Base-by-base conservation (phyloP, 176 grass and related monocot species). In the Lolium multiflorum region DNA sequence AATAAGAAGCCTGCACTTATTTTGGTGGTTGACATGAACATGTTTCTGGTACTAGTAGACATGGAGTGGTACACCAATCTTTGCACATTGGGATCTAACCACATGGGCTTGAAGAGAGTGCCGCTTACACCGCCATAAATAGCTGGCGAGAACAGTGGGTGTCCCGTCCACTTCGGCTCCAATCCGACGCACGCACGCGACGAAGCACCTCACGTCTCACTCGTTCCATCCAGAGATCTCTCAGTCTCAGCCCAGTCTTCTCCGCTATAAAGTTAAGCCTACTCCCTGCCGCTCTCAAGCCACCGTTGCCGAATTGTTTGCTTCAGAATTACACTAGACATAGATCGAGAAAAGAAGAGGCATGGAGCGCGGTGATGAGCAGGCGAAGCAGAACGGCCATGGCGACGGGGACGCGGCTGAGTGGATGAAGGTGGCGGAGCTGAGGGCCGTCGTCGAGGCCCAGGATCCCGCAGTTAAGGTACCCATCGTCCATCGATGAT, bases 401-500 rank as follows among this genome's bases (percentile, higher is more conserved):
- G 70, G 20, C 0, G 25, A 72, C 6, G 88, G 76, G 21, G 81
- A 80, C n/a, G 84, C 62, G 20, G 81, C 46, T 58, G 94, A 94
- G 81, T 84, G 83, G 84, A 89, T 91, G 87, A 92, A 86, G 88
- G 83, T 97, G 51, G 81, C 81, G 7, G 83, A 91, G 69, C 87
- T 97, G 77, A 92, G 92, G 86, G 80, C 77, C 80, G 77, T 89
- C 22, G 87, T 89, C 6, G 88, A 94, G 61, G 90, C 85, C 5
- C 90, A 91, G 85, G 95, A 97, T 71, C 86, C 88, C 10, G 78
- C 83, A 18, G 84, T 86, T 74, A 94, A 94, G 95, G 95, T 97
- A 62, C 1, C 71, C n/a, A n/a, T n/a, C n/a, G n/a, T n/a, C 4
- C 57, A 15, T 55, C 4, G n/a, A n/a, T n/a, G 14, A 38, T 26